Evolutionary conservation across 495 filamentous ascomycete genomes (phyloP), one percentile per base, ranked within the genome.

Genomic region (Penicillium cosmopolitanum): DNA sequence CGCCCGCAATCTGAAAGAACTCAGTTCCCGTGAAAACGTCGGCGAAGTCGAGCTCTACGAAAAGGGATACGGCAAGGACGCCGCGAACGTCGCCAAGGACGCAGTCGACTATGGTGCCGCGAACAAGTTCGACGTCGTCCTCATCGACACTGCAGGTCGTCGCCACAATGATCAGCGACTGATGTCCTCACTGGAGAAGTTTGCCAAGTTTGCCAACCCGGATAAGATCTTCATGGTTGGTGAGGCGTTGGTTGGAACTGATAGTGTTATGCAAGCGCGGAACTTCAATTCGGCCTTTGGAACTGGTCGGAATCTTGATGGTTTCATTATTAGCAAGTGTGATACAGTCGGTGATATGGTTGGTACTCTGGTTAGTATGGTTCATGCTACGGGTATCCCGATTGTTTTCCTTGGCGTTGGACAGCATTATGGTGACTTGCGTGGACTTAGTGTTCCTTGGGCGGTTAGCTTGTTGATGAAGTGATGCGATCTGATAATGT

Each of bases 151-250:
- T 0, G 95, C 95, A 1, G 95, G 95, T 5, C 85, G 96, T 16
- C 85, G 95, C 38, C 96, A 98, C 74, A 98, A 98, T 67, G 95
- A 98, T 70, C 85, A 91, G 68, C 86, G 95, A 0, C 82, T 98
- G 55, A 98, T 98, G 96, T 92, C 89, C 15, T 91, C 87, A 4
- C 78, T 98, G 38, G 94, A 97, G 78, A 98, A 98, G 66, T 98
- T 98, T 68, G 95, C 90, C 62, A 95, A 96, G 67, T 89, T 97
- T 67, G 95, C 95, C 8, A 82, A 92, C 52, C 96, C 96, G 3
- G 93, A 98, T 72, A 98, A 98, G 81, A 97, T 98, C 58, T 84
- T 98, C 66, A 98, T 98, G 95, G 95, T 98, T 69, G 95, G 93
- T 57, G 95, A 98, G 83, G 95, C 95, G 19, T 82, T 98, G 8